These are phyloP conservation scores for Akebia trifoliata DNA, from an alignment of 164 flowering plant genomes.

Conservation along the genomic window DNA sequence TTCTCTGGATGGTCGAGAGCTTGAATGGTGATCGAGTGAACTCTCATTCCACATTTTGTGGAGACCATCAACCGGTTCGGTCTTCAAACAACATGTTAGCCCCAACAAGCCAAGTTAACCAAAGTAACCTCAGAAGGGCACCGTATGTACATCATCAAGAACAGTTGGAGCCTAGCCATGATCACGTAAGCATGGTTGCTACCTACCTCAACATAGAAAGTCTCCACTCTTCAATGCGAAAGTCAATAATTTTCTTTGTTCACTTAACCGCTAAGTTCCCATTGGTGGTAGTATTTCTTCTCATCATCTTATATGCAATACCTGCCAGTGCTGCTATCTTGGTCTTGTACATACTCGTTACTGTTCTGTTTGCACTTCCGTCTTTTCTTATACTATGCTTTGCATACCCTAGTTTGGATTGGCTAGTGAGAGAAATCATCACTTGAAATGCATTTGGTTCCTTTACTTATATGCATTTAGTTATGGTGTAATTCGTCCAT, in stretches of 20 bases:
- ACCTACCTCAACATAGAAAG: conserved; percentile 36
- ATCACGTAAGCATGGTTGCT: conserved; percentile 9
- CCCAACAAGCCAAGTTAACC: conserved; percentile 24
- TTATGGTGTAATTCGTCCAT: too few relatives aligned
- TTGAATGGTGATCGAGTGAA: conserved; percentile 73
- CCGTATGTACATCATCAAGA: conserved; percentile 23
- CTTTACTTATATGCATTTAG: too few relatives aligned
- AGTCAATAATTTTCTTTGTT: conserved; percentile 63
- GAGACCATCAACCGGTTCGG: conserved; percentile 40
- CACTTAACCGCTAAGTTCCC: conserved; percentile 87
- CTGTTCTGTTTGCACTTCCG: conserved; percentile 79
- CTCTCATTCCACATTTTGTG: conserved; percentile 31
- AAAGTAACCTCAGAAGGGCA: conserved; percentile 28
- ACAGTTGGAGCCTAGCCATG: conserved; percentile 20
- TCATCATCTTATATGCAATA: conserved; percentile 63
- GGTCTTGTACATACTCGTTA: conserved; percentile 67
- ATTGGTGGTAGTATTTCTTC: conserved; percentile 62
- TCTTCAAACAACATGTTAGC: conserved; percentile 26
- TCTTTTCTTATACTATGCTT: conserved; percentile 83
- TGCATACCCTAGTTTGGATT: conserved; percentile 88
- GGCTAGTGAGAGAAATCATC: conserved; percentile 87
- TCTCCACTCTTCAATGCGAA: conserved; percentile 44
- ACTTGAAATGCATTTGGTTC: conserved; percentile 32
- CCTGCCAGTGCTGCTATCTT: conserved; percentile 84
- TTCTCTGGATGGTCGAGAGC: conserved; percentile 96